These are phyloP conservation scores for Arabidopsis suecica DNA, from an alignment of 345 rosid genomes.

Conservation along the genomic window DNA sequence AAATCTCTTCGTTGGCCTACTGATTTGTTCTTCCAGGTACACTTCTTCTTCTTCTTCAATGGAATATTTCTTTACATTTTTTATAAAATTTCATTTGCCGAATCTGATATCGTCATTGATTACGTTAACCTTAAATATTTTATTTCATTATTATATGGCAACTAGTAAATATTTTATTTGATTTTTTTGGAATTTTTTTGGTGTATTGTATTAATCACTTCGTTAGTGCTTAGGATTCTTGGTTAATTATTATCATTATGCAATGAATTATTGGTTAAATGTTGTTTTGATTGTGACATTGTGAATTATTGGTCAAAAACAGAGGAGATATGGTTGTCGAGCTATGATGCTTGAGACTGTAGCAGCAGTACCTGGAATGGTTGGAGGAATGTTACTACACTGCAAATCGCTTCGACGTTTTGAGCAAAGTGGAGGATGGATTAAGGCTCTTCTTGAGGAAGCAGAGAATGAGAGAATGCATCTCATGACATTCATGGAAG, in stretches of 20 bases:
- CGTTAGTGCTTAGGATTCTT: background rate
- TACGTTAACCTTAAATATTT: slow-evolving; percentile 10
- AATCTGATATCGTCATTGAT: slow-evolving; percentile 23
- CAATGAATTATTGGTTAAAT: background rate
- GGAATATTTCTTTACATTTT: no score
- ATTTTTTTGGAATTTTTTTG: background rate
- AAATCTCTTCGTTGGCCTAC: slow-evolving; percentile 74
- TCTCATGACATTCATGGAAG: slow-evolving; percentile 91
- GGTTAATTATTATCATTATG: background rate
- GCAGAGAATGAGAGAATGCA: slow-evolving; percentile 95
- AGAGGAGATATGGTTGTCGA: slow-evolving; percentile 75
- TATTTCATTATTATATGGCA: background rate
- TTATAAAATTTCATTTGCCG: no score
- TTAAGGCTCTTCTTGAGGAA: slow-evolving; percentile 74
- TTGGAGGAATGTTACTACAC: slow-evolving; percentile 77
- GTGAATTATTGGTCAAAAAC: background rate
- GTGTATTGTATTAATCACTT: background rate
- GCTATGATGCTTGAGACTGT: slow-evolving; percentile 94
- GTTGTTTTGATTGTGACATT: background rate
- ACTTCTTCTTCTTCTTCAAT: background rate
- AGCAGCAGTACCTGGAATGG: slow-evolving; percentile 90
- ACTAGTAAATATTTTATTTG: slow-evolving; percentile 7
- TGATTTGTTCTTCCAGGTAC: slow-evolving; percentile 77
- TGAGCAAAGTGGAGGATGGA: slow-evolving; percentile 90
- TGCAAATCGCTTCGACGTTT: slow-evolving; percentile 73